Percentiles rank a stretch among this genome's conserved stretches.
These are phyloP conservation scores for Triticum urartu DNA, from an alignment of 176 grass and related monocot genomes.

Conservation along the genomic window DNA sequence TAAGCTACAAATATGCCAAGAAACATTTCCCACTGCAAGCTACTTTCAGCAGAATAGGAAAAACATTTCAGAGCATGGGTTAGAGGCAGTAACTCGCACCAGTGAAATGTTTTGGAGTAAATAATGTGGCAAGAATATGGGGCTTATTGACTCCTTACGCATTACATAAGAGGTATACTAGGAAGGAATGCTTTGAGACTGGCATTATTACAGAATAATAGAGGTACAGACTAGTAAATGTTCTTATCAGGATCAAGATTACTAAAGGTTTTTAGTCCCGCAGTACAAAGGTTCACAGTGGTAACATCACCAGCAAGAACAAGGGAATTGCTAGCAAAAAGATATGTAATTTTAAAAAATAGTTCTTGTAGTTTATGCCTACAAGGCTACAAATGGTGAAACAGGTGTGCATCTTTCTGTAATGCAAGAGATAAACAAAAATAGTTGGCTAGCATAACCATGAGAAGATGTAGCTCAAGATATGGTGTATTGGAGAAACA, in stretches of 20 bases:
- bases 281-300: neutral
- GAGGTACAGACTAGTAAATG: neutral
- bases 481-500: neutral
- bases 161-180: neutral
- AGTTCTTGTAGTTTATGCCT: neutral
- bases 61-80: neutral
- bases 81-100: neutral
- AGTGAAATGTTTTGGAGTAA: neutral
- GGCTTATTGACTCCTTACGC: neutral
- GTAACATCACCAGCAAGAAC: neutral
- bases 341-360: neutral
- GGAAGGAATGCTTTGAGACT: neutral
- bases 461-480: neutral
- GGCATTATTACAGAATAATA: constrained; percentile 4
- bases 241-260: neutral
- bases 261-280: neutral
- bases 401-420: neutral
- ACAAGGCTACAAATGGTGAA: neutral
- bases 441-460: neutral
- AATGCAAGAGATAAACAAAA: constrained; percentile 7
- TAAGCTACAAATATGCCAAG: constrained; percentile 10
- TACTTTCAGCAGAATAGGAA: neutral
- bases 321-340: neutral
- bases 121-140: neutral
- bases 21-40: neutral